Base-by-base conservation (phyloP, 768 basidiomycete genomes). In the Calocera viscosa region DNA sequence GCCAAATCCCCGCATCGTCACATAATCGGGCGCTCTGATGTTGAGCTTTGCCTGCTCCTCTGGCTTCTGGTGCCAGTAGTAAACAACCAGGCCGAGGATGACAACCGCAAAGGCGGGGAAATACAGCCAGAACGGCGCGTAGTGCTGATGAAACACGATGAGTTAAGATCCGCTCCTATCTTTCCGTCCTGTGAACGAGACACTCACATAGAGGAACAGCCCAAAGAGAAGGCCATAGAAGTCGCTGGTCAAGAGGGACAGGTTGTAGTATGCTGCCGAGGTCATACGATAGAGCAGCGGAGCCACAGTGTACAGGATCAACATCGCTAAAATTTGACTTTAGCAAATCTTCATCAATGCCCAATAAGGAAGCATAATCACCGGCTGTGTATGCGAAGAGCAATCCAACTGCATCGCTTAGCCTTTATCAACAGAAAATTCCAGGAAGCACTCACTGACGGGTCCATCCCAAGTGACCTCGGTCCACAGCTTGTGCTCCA, bases 191-290 rank as follows among this genome's bases (percentile, higher is more conserved):
- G 53, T 60, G 30, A 7, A 30, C 30, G 49, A 8, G 38, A 74
- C 79, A 73, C 72, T 63, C 43, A 83, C 82, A 74, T 80, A 84
- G 68, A 84, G 77, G 78, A 84, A 84, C 28, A 84, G 73, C 28
- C 83, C 91, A 72, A 94, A 90, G 24, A 94, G 79, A 64, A 94
- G 80, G 33, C 91, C 90, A 72, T 87, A 94, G 71, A 92, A 94
- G 76, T 93, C 90, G 73, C 88, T 88, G 16, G 91, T 87, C n/a
- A 94, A 82, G 11, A 93, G 76, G 71, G 87, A 89, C 69, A 93
- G 80, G 73, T 93, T 93, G 77, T 85, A 93, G 78, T 86, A 93
- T 7, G 89, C 84, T 19, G 90, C 90, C 0, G 91, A 92, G 14
- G 91, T 87, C 75, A 89, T 81, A 67, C 91, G 87, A 76, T 93